phyloP scores from a whole-genome alignment of 148 eudicot genomes.

The Pharnaceum exiguum region DNA sequence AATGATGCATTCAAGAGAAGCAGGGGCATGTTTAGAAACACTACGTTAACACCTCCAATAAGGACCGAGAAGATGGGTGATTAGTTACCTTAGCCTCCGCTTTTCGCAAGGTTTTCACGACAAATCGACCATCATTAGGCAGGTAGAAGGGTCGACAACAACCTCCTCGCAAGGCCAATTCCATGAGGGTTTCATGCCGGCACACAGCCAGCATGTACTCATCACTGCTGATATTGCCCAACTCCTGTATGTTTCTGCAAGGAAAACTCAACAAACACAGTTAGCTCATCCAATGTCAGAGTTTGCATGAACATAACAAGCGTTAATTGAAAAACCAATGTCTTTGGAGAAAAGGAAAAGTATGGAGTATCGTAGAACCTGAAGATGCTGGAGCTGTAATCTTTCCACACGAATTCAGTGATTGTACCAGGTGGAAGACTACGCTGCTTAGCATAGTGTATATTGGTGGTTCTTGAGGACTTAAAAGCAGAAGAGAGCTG shows the following conservation, averaged over 20 bases:
- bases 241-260: constrained; percentile 31
- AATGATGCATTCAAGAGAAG: neutral
- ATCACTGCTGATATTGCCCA: constrained; percentile 26
- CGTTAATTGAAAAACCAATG: neutral
- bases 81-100: constrained; percentile 37
- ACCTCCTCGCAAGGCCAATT: constrained; percentile 25
- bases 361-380: constrained; percentile 5
- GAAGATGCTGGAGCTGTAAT: constrained; percentile 25
- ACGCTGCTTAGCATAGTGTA: constrained; percentile 21
- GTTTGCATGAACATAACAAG: neutral
- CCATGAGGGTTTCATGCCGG: constrained; percentile 38
- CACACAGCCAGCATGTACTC: constrained; percentile 32
- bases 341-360: neutral
- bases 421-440: constrained; percentile 28
- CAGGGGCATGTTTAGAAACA: neutral
- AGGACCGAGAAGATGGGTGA: no score
- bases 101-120: constrained; percentile 34
- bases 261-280: neutral
- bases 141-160: constrained; percentile 33
- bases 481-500: constrained; percentile 21
- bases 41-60: neutral
- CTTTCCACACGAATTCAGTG: constrained; percentile 32
- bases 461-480: constrained; percentile 24
- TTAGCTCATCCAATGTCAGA: neutral
- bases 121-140: constrained; percentile 28